Percentiles rank a stretch among this genome's conserved stretches.
phyloP scores from a whole-genome alignment of 1,139 yeast genomes.

The Debaryomycetaceae sp. region DNA sequence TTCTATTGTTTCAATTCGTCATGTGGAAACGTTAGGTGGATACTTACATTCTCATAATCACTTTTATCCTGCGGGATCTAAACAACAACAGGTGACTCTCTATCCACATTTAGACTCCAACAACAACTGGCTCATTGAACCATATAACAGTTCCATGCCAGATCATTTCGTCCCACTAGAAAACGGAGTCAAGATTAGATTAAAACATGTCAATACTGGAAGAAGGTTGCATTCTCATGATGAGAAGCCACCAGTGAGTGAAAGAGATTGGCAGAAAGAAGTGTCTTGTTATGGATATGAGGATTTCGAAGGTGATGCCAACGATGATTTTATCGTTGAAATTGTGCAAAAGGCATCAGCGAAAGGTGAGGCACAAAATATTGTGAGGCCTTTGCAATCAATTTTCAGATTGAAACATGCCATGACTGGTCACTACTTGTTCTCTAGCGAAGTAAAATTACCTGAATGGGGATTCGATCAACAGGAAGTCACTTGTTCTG shows the following conservation, averaged over 20 bases:
- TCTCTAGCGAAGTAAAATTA: conserved; percentile 72
- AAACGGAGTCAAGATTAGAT: conserved; percentile 78
- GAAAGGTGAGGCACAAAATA: conserved; percentile 55
- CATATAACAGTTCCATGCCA: conserved; percentile 53
- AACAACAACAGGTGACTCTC: conserved; percentile 91
- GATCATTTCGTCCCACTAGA: conserved; percentile 60
- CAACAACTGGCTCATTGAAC: conserved; percentile 81
- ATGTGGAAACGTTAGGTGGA: conserved; percentile 85
- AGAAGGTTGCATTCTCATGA: conserved; percentile 96
- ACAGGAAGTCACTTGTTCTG: conserved; percentile 91
- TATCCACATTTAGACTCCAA: conserved; percentile 91
- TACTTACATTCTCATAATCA: conserved; percentile 91
- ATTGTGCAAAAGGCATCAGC: conserved; percentile 61
- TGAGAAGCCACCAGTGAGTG: conserved; percentile 88
- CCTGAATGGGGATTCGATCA: conserved; percentile 96
- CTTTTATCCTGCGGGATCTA: conserved; percentile 84
- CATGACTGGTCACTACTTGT: conserved; percentile 83
- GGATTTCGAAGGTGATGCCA: conserved; percentile 91
- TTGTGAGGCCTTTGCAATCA: conserved; percentile 76
- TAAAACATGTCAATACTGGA: conserved; percentile 63
- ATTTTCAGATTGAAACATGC: conserved; percentile 86
- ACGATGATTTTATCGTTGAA: conserved; percentile 92
- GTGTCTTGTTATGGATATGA: conserved; percentile 88
- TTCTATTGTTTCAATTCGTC: conserved; percentile 76
- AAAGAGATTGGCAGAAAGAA: conserved; percentile 95